These are phyloP conservation scores for Zymoseptoria brevis DNA, from an alignment of 2,329 filamentous ascomycete genomes.

Conservation along the genomic window DNA sequence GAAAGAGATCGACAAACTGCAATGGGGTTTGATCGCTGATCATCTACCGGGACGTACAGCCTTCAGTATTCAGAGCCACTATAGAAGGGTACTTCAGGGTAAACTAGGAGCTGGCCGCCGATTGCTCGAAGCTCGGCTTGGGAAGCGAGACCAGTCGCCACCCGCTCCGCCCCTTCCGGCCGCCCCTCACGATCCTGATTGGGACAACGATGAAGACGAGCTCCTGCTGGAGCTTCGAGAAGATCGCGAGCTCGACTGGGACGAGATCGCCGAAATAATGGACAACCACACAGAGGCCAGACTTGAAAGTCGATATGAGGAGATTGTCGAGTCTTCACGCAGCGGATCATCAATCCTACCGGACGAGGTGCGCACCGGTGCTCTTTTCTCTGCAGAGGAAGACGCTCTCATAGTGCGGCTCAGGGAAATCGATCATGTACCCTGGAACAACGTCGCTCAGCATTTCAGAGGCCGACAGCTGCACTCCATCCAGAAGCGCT, in stretches of 20 bases:
- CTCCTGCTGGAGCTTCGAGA: slow-evolving; percentile 29
- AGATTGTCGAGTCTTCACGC: slow-evolving; percentile 4
- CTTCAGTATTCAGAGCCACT: slow-evolving; percentile 17
- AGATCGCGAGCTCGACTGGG: slow-evolving; percentile 23
- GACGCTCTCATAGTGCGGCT: slow-evolving; percentile 8
- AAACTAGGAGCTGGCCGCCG: slow-evolving; percentile 4
- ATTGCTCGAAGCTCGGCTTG: slow-evolving; percentile 2
- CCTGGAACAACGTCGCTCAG: slow-evolving; percentile 5
- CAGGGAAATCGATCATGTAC: slow-evolving; percentile 6
- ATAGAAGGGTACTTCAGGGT: slow-evolving; percentile 8
- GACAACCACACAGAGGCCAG: slow-evolving; percentile 9
- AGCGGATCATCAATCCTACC: not conserved
- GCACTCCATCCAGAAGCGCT: not conserved
- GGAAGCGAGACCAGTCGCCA: slow-evolving; percentile 5
- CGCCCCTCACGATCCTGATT: slow-evolving; percentile 10
- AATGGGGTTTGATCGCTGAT: slow-evolving; percentile 30
- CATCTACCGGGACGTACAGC: slow-evolving; percentile 26
- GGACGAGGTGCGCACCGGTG: not conserved
- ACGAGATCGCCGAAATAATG: slow-evolving; percentile 15
- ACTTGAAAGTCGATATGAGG: slow-evolving; percentile 15
- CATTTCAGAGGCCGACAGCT: slow-evolving; percentile 1
- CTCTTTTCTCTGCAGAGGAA: not conserved
- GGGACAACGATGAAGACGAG: slow-evolving; percentile 29
- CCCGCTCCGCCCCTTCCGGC: not conserved
- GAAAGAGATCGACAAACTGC: slow-evolving; percentile 31